Conservation (phyloP, 1,284 basidiomycete genomes). For the Trichosporon sp. region DNA sequence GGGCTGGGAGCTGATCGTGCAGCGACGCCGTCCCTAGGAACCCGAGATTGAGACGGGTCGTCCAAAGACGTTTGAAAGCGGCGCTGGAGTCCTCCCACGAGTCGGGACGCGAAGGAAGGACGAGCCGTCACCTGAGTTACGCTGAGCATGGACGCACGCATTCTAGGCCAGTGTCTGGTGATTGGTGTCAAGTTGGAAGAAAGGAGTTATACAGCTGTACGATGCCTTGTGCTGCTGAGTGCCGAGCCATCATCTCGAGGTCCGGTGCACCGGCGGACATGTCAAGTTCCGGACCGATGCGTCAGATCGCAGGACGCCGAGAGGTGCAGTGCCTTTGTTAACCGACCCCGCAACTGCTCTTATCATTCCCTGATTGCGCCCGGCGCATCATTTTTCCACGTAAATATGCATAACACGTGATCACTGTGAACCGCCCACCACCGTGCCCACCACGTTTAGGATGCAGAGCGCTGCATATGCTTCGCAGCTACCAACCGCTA, state of each 20-base stretch:
- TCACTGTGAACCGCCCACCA: too few species aligned
- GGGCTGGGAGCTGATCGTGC: constrained; percentile 21
- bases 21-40: constrained; percentile 23
- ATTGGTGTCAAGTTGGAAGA: background rate
- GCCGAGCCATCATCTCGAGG: constrained; percentile 19
- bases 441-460: too few species aligned
- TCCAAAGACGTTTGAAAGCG: constrained; percentile 25
- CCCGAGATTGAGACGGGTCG: constrained; percentile 24
- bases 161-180: background rate
- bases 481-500: too few species aligned
- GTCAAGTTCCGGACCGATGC: constrained; percentile 18
- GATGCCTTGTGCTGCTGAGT: background rate
- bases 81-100: constrained; percentile 3
- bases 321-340: constrained; percentile 7
- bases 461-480: too few species aligned
- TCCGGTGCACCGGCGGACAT: constrained; percentile 11
- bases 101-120: background rate
- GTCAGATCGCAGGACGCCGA: constrained; percentile 15
- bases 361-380: background rate
- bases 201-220: background rate
- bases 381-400: background rate
- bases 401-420: background rate
- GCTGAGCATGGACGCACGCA: constrained; percentile 11
- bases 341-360: constrained; percentile 5
- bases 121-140: background rate